Base-by-base conservation (phyloP, 495 filamentous ascomycete species). In the Xylaria grammica region DNA sequence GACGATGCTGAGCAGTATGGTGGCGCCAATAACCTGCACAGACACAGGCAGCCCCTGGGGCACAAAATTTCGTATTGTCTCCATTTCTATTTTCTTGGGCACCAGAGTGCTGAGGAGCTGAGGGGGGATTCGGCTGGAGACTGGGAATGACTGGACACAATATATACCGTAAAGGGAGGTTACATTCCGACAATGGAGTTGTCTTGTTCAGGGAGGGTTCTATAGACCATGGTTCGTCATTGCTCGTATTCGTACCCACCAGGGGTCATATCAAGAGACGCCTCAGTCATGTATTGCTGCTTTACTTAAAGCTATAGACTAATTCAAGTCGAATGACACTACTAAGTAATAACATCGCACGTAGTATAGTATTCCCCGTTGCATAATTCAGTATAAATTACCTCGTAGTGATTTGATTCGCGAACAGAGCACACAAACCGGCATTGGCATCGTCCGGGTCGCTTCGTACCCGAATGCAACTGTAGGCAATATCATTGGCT, bases 11-110 rank as follows among this genome's bases (percentile, higher is more conserved):
- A 72, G 52, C n/a, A 68, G 51, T 26, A 74, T 44, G 38, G 66
- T 65, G 2, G 45, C 67, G 22, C 65, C 46, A 34, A 70, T 44
- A 44, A 74, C 61, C 51, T 72, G 69, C 19, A 70, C 20, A 4
- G 72, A 69, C n/a, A 70, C 24, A 10, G 69, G 72, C 7, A 74
- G 42, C 51, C 69, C 69, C 59, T 65, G 53, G 52, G 72, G 69
- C 38, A 72, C 22, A 22, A 72, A 15, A 30, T 58, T 65, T 13
- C 64, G 67, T 51, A 72, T 49, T 27, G 64, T 61, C 59, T 72
- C 69, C 69, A 72, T 74, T 30, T 5, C 24, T 48, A 2, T 17
- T 24, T 29, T 38, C 45, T 17, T 26, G 13, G 8, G 7, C 32
- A 9, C 42, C 5, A 42, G 48, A n/a, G 24, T 2, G 56, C 36